Conservation (phyloP, 2,329 filamentous ascomycete genomes). For the Curvularia sp. region DNA sequence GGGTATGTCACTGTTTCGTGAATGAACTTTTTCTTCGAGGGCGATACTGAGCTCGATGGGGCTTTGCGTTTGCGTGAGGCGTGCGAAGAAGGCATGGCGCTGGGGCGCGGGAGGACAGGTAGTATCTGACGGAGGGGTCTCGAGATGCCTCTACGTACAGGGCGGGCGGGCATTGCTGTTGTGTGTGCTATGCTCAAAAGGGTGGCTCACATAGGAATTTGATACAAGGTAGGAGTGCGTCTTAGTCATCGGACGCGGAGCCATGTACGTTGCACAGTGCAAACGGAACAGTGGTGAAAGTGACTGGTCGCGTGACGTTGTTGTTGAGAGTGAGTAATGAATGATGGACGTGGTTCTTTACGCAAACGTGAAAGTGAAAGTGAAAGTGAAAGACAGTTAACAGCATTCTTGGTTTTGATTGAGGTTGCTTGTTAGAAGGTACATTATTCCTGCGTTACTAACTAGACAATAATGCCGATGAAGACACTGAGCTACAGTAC, state of each 20-base stretch:
- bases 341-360: too few species aligned
- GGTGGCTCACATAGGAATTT: not conserved
- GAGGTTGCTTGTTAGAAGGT: too few species aligned
- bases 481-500: too few species aligned
- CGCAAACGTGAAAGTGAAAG: not conserved
- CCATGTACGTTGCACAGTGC: not conserved
- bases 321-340: not conserved
- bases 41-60: not conserved
- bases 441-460: too few species aligned
- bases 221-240: not conserved
- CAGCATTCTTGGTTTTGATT: not conserved
- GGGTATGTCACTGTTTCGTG: constrained; percentile 21
- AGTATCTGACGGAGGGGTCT: not conserved
- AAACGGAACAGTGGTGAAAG: not conserved
- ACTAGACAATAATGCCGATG: too few species aligned
- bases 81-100: not conserved
- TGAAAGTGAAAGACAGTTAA: not conserved
- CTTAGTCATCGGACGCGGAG: not conserved
- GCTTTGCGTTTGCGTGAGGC: not conserved
- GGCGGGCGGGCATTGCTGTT: not conserved
- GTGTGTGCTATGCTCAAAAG: not conserved
- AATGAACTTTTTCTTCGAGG: not conserved
- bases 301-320: not conserved
- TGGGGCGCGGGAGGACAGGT: not conserved
- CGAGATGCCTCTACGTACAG: not conserved